phyloP scores from a whole-genome alignment of 2,329 filamentous ascomycete species.

The Cercospora sesami region DNA sequence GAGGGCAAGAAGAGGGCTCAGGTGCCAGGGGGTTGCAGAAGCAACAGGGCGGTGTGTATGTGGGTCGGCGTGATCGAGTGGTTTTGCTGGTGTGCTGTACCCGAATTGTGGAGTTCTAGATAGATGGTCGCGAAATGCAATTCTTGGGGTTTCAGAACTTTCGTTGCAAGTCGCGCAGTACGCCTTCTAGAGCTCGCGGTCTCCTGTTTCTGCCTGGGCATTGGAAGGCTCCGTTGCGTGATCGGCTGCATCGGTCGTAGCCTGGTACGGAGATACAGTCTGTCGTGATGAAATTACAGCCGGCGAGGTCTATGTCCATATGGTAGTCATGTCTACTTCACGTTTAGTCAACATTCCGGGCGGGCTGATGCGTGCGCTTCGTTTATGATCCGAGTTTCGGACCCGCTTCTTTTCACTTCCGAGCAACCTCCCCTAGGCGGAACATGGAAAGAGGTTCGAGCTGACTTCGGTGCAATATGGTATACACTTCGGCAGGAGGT shows the following conservation, averaged over 20 bases:
- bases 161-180: neutral
- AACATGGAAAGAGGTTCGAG: neutral
- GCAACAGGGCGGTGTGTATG: neutral
- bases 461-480: neutral
- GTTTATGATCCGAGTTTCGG: neutral
- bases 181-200: too few species aligned
- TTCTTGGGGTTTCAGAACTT: neutral
- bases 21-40: neutral
- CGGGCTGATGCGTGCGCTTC: neutral
- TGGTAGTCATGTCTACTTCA: neutral
- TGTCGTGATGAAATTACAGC: too few species aligned
- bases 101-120: neutral
- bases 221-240: too few species aligned
- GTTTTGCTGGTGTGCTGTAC: neutral
- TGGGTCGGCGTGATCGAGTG: neutral
- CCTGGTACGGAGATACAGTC: too few species aligned
- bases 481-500: neutral
- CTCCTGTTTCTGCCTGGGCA: too few species aligned
- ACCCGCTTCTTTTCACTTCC: neutral
- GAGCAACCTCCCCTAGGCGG: neutral
- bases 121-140: neutral
- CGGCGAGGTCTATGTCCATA: too few species aligned
- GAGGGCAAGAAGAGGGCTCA: neutral
- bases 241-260: too few species aligned
- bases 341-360: neutral